Conservation (phyloP, 495 filamentous ascomycete genomes). For the Talaromyces stipitatus region DNA sequence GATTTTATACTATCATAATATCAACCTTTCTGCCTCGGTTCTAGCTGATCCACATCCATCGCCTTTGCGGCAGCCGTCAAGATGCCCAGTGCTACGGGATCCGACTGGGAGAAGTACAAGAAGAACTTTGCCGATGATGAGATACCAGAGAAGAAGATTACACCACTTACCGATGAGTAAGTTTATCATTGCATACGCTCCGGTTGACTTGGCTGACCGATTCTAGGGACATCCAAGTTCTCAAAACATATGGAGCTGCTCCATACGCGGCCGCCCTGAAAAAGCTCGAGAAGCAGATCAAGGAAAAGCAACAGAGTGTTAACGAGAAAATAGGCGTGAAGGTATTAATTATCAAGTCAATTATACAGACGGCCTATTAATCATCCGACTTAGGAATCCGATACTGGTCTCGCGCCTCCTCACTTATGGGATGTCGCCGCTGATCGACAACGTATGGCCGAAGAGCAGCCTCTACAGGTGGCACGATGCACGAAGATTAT, state of each 20-base stretch:
- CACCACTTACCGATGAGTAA: conserved; percentile 90
- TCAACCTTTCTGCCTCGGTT: neutral
- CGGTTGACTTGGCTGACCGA: conserved; percentile 13
- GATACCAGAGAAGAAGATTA: conserved; percentile 98
- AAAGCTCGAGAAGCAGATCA: conserved; percentile 97
- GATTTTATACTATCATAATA: neutral
- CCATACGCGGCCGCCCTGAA: conserved; percentile 88
- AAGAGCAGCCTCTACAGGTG: conserved; percentile 96
- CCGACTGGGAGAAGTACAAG: conserved; percentile 96
- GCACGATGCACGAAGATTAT: conserved; percentile 99
- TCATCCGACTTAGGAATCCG: conserved; percentile 68
- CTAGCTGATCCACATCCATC: neutral
- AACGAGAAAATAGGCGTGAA: conserved; percentile 94
- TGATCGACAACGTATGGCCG: conserved; percentile 94
- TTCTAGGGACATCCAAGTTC: conserved; percentile 90
- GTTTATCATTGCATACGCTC: conserved; percentile 19
- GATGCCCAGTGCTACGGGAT: conserved; percentile 88
- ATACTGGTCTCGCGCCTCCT: conserved; percentile 94
- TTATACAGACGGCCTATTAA: conserved; percentile 31
- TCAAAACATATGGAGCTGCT: conserved; percentile 97
- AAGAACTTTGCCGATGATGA: conserved; percentile 97
- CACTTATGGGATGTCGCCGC: conserved; percentile 98
- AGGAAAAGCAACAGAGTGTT: conserved; percentile 90
- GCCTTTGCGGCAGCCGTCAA: conserved; percentile 14
- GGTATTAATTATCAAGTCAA: conserved; percentile 33